Evolutionary conservation across 176 grass and related monocot species (phyloP), one percentile per base, ranked within the genome.

Genomic region (Bothriochloa decipiens): DNA sequence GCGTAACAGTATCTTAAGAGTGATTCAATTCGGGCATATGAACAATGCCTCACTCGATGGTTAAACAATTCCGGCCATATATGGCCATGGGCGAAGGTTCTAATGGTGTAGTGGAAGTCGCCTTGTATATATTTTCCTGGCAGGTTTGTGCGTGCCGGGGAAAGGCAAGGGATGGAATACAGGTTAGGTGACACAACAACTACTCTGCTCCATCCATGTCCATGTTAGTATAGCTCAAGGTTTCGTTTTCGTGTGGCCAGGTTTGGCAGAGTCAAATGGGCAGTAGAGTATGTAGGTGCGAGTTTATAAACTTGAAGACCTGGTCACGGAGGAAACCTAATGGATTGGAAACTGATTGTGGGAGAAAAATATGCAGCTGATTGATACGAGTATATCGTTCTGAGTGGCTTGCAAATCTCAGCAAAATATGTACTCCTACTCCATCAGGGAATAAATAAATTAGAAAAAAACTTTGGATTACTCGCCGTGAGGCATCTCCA

Each of bases 251-350:
- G 4, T 32, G 33, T 32, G 33, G 4, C 70, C 58, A 86, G 42
- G 67, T 58, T 79, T 86, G 39, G 46, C 22, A 40, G 17, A 65
- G 79, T 74, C 88, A 90, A 83, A 67, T 11, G 55, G 55, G 55
- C 41, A 17, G 73, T 35, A 26, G 62, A 60, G 23, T 49, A 49
- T 49, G 45, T 26, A 7, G 57, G 63, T 65, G 63, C 11, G 37
- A 14, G 69, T 45, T 7, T 14, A 49, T 17, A 52, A 52, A 52
- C 49, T 18, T 52, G 33, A 35, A 2, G 41, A 65, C 63, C 70
- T 71, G 41, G 72, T 70, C 65, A 23, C 3, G 17, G 65, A 50
- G 1, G 47, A 50, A 50, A 41, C 4, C 47, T 50, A 50, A 50
- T 17, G 15, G 47, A 50, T 50, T 50, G 15, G 17, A 5, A 45